Percentiles rank a stretch among this genome's conserved stretches.
These are phyloP conservation scores for Drechslerella dactyloides DNA, from an alignment of 2,329 filamentous ascomycete genomes.

Conservation along the genomic window DNA sequence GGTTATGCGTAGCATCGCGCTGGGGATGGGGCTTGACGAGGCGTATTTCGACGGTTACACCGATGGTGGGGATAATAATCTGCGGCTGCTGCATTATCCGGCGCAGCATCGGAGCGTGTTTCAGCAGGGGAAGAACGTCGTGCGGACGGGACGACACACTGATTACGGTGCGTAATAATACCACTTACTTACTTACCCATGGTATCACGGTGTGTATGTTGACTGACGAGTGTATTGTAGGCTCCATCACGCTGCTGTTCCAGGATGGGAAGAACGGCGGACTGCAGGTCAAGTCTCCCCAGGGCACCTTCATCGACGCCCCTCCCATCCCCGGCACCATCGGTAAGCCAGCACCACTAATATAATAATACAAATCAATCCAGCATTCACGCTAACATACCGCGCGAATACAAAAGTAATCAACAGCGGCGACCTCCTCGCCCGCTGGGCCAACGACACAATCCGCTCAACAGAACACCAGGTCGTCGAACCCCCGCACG, in stretches of 20 bases:
- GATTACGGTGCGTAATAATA: slow-evolving; percentile 62
- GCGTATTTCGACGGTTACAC: slow-evolving; percentile 78
- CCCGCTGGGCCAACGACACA: slow-evolving; percentile 86
- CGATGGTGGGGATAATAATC: slow-evolving; percentile 71
- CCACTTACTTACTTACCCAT: neutral
- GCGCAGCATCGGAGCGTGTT: slow-evolving; percentile 71
- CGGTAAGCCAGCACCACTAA: slow-evolving; percentile 44
- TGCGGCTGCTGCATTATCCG: slow-evolving; percentile 79
- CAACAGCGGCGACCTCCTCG: slow-evolving; percentile 85
- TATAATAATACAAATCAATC: neutral
- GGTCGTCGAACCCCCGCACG: slow-evolving; percentile 79
- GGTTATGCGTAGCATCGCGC: slow-evolving; percentile 81
- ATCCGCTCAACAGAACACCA: slow-evolving; percentile 91
- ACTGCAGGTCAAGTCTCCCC: slow-evolving; percentile 70
- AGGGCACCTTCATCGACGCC: slow-evolving; percentile 79
- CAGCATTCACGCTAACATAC: slow-evolving; percentile 61
- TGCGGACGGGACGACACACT: slow-evolving; percentile 79
- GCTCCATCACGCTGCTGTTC: slow-evolving; percentile 68
- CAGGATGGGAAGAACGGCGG: slow-evolving; percentile 65
- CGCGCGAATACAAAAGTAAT: slow-evolving; percentile 70
- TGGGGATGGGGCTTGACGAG: slow-evolving; percentile 76
- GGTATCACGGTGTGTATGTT: neutral
- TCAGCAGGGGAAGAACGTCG: slow-evolving; percentile 69
- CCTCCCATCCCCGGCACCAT: slow-evolving; percentile 76
- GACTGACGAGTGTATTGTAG: slow-evolving; percentile 56